Percentiles rank a stretch among this genome's conserved stretches.
Evolutionary conservation across 2,329 filamentous ascomycete species (phyloP).

Genomic region (Ascochyta lentis): DNA sequence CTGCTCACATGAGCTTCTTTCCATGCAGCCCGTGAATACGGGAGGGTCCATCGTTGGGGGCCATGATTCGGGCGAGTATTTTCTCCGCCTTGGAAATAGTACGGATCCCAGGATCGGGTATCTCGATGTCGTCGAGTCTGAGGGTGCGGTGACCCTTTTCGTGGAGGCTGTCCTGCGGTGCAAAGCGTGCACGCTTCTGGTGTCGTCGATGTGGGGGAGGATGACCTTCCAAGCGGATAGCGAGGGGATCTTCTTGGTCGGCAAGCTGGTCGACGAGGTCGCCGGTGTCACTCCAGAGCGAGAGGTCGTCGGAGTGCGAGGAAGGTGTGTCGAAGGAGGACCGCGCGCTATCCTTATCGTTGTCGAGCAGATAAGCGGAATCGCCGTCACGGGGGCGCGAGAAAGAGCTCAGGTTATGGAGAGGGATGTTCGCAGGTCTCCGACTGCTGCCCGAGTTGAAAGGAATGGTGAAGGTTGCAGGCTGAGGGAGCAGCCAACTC

Average conservation of each 20-base stretch:
- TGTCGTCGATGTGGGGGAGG: constrained; percentile 56
- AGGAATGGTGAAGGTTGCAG: constrained; percentile 79
- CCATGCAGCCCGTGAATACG: constrained; percentile 92
- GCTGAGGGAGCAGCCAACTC: constrained; percentile 64
- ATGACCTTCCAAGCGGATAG: constrained; percentile 71
- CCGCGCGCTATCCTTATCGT: constrained; percentile 59
- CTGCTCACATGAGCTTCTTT: constrained; percentile 85
- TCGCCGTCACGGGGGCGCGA: constrained; percentile 49
- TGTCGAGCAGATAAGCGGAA: constrained; percentile 49
- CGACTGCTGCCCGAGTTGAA: constrained; percentile 66
- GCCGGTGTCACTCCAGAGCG: constrained; percentile 91
- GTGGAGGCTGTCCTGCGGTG: constrained; percentile 54
- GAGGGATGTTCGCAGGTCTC: constrained; percentile 85
- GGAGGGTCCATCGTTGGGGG: constrained; percentile 70
- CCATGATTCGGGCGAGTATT: constrained; percentile 83
- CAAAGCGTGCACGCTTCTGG: constrained; percentile 75
- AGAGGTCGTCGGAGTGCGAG: constrained; percentile 72
- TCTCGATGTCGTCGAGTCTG: constrained; percentile 77
- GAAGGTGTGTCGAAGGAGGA: constrained; percentile 63
- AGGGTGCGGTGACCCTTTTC: constrained; percentile 54
- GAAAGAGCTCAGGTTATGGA: constrained; percentile 71
- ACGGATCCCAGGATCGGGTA: constrained; percentile 72
- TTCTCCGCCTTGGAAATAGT: constrained; percentile 71
- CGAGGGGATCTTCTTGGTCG: constrained; percentile 81
- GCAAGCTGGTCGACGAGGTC: constrained; percentile 92